phyloP scores from a whole-genome alignment of 2,329 filamentous ascomycete genomes.

The Trichoderma harzianum region DNA sequence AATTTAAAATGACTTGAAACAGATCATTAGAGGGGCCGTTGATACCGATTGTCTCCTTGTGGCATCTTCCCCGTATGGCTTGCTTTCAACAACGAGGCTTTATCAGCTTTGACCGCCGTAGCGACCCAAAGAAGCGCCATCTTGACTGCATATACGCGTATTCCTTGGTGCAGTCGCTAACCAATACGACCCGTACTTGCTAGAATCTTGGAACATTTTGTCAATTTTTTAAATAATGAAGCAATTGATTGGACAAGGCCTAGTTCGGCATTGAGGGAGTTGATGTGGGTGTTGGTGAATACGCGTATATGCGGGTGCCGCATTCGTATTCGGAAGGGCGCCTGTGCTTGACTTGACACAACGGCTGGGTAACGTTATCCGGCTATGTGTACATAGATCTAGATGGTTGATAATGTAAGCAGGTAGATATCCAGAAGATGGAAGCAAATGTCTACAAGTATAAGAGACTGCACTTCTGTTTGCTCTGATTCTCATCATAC shows the following conservation, averaged over 20 bases:
- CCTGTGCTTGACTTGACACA: not conserved
- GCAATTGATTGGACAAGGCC: not conserved
- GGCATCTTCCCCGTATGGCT: not conserved
- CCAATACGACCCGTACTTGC: not conserved
- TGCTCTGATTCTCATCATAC: not conserved
- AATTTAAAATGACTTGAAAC: not conserved
- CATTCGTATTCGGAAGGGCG: conserved; percentile 13
- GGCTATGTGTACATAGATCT: too few species aligned
- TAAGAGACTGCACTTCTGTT: not conserved
- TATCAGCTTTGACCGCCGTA: not conserved
- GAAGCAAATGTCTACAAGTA: not conserved
- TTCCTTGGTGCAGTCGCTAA: not conserved
- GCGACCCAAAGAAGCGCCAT: not conserved
- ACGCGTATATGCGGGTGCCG: not conserved
- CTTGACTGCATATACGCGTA: not conserved
- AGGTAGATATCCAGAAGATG: not conserved
- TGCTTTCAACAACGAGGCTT: not conserved
- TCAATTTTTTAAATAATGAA: not conserved
- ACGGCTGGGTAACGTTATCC: not conserved
- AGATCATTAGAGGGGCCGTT: not conserved
- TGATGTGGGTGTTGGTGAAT: not conserved
- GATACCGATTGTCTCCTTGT: not conserved
- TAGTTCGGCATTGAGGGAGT: not conserved
- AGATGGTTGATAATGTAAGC: not conserved
- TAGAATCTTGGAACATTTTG: not conserved